Evolutionary conservation across 495 filamentous ascomycete species (phyloP).

Genomic region (Xylaria acuta): DNA sequence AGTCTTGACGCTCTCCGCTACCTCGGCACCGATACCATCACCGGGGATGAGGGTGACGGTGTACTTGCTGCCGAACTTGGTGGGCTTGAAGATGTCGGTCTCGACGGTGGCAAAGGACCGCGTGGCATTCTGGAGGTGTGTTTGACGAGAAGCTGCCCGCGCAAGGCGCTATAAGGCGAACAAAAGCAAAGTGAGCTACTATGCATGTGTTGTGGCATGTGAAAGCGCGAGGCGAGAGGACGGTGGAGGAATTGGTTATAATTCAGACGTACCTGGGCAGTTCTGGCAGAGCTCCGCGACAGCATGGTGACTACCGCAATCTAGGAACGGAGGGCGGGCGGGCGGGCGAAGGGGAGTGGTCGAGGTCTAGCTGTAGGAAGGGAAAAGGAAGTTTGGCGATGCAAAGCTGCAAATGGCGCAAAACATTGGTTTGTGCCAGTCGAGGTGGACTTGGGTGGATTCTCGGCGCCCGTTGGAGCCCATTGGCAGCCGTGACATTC

Average conservation of each 20-base stretch:
- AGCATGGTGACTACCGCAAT: constrained; percentile 54
- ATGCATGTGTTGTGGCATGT: constrained; percentile 37
- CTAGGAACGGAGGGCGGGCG: constrained; percentile 20
- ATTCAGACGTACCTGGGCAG: constrained; percentile 50
- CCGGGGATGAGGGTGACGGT: constrained; percentile 97
- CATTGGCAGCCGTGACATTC: constrained; percentile 40
- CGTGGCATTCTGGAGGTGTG: constrained; percentile 47
- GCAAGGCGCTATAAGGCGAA: constrained; percentile 58
- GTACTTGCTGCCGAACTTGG: constrained; percentile 99
- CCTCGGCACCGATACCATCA: constrained; percentile 97
- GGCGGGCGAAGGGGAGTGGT: constrained; percentile 17
- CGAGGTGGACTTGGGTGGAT: constrained; percentile 13
- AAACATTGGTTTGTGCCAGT: constrained; percentile 32
- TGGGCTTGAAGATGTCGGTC: constrained; percentile 95
- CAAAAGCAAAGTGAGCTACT: constrained; percentile 32
- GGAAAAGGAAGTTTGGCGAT: constrained; percentile 25
- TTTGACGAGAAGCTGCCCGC: constrained; percentile 58
- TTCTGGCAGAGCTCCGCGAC: constrained; percentile 62
- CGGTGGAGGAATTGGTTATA: neutral
- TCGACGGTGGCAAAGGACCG: constrained; percentile 75
- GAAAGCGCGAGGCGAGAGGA: constrained; percentile 38
- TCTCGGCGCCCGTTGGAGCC: neutral
- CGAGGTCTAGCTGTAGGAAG: constrained; percentile 13
- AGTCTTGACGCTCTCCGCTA: constrained; percentile 96
- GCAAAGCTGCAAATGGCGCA: constrained; percentile 43